These are phyloP conservation scores for Rhodosporidiobolus sp. DNA, from an alignment of 768 basidiomycete species.

Conservation along the genomic window DNA sequence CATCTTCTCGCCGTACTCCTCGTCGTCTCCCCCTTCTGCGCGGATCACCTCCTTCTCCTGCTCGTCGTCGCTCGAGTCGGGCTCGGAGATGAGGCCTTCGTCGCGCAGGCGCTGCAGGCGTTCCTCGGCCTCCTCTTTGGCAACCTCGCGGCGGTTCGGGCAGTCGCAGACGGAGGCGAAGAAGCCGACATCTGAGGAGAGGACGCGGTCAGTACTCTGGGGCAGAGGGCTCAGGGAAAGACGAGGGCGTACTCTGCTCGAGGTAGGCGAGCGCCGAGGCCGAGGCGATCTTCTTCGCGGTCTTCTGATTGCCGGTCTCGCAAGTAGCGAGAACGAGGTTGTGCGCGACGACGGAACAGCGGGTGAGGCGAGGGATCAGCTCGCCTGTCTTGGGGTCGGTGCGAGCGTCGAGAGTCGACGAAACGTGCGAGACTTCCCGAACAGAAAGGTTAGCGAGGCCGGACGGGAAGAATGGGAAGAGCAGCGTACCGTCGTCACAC, in stretches of 20 bases:
- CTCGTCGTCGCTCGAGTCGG: neutral
- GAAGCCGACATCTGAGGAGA: conserved; percentile 11
- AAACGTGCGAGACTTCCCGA: conserved; percentile 20
- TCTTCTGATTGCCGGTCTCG: conserved; percentile 10
- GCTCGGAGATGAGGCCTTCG: neutral
- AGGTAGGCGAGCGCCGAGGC: conserved; percentile 4
- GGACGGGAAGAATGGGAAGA: neutral
- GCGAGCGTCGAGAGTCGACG: conserved; percentile 6
- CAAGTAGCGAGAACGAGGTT: neutral
- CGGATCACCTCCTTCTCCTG: neutral
- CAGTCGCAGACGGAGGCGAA: conserved; percentile 6
- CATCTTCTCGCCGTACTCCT: neutral
- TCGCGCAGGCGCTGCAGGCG: neutral
- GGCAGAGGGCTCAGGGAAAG: neutral
- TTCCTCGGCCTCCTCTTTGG: neutral
- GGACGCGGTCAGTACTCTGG: too few relatives aligned
- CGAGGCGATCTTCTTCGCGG: conserved; percentile 12
- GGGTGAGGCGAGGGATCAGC: neutral
- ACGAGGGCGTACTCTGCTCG: conserved; percentile 1
- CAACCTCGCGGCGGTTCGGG: neutral
- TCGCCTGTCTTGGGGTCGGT: conserved; percentile 1
- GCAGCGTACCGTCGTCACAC: conserved; percentile 14
- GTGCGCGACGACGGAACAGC: conserved; percentile 11
- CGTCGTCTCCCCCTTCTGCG: neutral
- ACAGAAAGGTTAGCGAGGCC: neutral